Conservation (phyloP, 768 basidiomycete species). For the Lactifluus hygrophoroides region DNA sequence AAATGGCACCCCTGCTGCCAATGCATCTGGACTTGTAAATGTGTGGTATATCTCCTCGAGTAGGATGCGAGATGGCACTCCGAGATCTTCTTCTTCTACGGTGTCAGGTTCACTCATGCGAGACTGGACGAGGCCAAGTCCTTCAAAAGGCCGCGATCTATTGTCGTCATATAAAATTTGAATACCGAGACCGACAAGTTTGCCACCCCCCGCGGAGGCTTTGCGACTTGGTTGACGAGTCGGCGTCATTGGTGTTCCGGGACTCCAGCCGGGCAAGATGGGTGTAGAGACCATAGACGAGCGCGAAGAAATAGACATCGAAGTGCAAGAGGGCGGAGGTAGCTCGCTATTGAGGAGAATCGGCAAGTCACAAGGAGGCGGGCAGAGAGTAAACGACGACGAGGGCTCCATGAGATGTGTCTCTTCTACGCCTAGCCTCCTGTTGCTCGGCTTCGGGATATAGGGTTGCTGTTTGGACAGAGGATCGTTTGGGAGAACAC, state of each 20-base stretch:
- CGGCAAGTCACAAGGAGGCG: slow-evolving; percentile 9
- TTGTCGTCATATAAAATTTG: slow-evolving; percentile 10
- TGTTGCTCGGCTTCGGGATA: neutral
- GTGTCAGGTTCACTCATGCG: slow-evolving; percentile 11
- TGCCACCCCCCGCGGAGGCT: neutral
- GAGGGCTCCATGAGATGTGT: slow-evolving; percentile 7
- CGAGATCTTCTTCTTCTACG: slow-evolving; percentile 10
- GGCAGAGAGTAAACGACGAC: slow-evolving; percentile 8
- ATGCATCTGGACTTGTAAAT: slow-evolving; percentile 9
- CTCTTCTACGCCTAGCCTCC: neutral
- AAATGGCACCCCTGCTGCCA: slow-evolving; percentile 8
- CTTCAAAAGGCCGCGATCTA: slow-evolving; percentile 14
- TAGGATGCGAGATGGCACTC: slow-evolving; percentile 19
- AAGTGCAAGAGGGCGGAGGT: slow-evolving; percentile 11
- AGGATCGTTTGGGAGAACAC: neutral
- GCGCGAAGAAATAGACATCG: slow-evolving; percentile 13
- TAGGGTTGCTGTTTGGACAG: neutral
- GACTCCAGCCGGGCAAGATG: slow-evolving; percentile 5
- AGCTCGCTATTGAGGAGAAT: slow-evolving; percentile 11
- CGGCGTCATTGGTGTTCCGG: slow-evolving; percentile 8
- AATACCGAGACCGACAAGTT: slow-evolving; percentile 18
- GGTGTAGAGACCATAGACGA: slow-evolving; percentile 19
- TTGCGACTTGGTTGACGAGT: slow-evolving; percentile 14
- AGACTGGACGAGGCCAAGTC: slow-evolving; percentile 15
- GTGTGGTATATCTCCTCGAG: slow-evolving; percentile 21